A percentile compares a stretch with the other conserved stretches of the same genome.
These are phyloP conservation scores for Endocarpon pusillum DNA, from an alignment of 495 filamentous ascomycete species.

Conservation along the genomic window DNA sequence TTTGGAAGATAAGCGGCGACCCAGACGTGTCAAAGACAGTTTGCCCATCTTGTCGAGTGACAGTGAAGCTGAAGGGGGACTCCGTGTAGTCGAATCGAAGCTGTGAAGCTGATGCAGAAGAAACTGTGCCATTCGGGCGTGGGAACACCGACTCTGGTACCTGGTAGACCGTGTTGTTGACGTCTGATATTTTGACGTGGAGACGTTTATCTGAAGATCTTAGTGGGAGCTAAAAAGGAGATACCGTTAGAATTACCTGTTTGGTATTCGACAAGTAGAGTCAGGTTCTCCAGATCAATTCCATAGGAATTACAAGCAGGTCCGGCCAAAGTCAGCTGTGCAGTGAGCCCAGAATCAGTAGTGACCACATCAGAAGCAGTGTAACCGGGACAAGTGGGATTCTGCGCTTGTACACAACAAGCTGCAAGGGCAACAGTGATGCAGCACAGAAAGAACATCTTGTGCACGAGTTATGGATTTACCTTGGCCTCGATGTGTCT, in stretches of 20 bases:
- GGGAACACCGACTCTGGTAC: slow-evolving; percentile 56
- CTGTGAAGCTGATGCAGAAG: slow-evolving; percentile 11
- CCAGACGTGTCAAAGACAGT: slow-evolving; percentile 67
- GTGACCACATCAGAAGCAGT: slow-evolving; percentile 42
- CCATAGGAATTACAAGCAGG: slow-evolving; percentile 55
- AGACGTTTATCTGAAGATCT: slow-evolving; percentile 43
- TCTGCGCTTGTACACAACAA: too few relatives aligned
- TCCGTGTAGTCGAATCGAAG: slow-evolving; percentile 49
- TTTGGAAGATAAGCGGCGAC: slow-evolving; percentile 56
- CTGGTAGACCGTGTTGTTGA: slow-evolving; percentile 57
- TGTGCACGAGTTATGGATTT: too few relatives aligned
- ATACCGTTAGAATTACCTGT: slow-evolving; percentile 34
- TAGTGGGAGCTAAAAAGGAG: neutral
- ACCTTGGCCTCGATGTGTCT: too few relatives aligned
- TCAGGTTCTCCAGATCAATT: slow-evolving; percentile 45
- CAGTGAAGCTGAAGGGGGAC: slow-evolving; percentile 60
- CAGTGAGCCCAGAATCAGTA: slow-evolving; percentile 31
- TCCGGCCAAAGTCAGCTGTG: slow-evolving; percentile 51
- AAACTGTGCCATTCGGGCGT: slow-evolving; percentile 27
- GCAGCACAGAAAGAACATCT: too few relatives aligned
- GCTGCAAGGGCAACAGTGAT: too few relatives aligned
- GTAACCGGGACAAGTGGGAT: slow-evolving; percentile 75
- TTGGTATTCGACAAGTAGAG: slow-evolving; percentile 57
- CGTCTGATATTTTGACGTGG: slow-evolving; percentile 70
- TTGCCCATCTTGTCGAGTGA: slow-evolving; percentile 46